Evolutionary conservation across 2,329 filamentous ascomycete species (phyloP).

Genomic region (Plectosphaerella plurivora): DNA sequence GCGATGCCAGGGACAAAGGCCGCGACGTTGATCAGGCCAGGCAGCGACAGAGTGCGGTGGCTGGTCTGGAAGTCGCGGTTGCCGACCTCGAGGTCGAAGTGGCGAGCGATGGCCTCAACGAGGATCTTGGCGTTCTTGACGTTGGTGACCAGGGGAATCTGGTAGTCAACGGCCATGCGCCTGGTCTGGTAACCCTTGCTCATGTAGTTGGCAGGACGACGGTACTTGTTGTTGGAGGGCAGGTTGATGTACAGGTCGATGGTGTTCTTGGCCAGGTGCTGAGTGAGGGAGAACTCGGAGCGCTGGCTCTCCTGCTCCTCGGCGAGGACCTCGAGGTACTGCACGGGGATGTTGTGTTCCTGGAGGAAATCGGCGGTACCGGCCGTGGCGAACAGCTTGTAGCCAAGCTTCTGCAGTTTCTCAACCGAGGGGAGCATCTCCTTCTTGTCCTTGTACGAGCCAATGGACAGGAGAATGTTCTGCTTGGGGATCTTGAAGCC

Average conservation of each 20-base stretch:
- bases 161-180: slow-evolving; percentile 96
- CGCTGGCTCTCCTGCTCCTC: slow-evolving; percentile 79
- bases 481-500: slow-evolving; percentile 95
- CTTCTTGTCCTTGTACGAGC: slow-evolving; percentile 95
- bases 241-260: slow-evolving; percentile 99
- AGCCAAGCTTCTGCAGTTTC: slow-evolving; percentile 86
- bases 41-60: slow-evolving; percentile 68
- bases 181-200: slow-evolving; percentile 95
- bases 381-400: slow-evolving; percentile 92
- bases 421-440: slow-evolving; percentile 92
- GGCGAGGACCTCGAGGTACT: slow-evolving; percentile 85
- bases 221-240: slow-evolving; percentile 97
- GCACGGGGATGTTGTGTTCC: slow-evolving; percentile 85
- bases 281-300: slow-evolving; percentile 93
- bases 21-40: slow-evolving; percentile 74
- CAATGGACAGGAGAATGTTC: slow-evolving; percentile 93
- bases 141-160: slow-evolving; percentile 95
- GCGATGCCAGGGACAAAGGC: slow-evolving; percentile 74
- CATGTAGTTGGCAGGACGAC: slow-evolving; percentile 96
- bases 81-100: slow-evolving; percentile 79
- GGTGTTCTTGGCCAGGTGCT: slow-evolving; percentile 94
- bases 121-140: slow-evolving; percentile 99
- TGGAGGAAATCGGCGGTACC: slow-evolving; percentile 96
- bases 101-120: slow-evolving; percentile 86
- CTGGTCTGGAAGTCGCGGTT: slow-evolving; percentile 90